Evolutionary conservation across 495 filamentous ascomycete genomes (phyloP).

Genomic region (Echria macrotheca): DNA sequence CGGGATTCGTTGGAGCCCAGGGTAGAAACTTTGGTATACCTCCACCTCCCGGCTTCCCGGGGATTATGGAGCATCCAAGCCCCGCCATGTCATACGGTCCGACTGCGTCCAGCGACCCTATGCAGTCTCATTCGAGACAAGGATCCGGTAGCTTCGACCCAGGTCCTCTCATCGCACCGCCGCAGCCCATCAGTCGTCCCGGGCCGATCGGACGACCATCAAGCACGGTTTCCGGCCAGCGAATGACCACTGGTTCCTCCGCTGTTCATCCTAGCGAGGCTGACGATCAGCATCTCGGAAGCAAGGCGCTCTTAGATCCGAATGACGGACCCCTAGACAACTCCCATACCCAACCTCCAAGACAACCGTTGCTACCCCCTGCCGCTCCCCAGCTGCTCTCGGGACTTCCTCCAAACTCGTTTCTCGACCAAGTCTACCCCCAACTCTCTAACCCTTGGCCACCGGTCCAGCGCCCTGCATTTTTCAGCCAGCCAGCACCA

Average conservation of each 20-base stretch:
- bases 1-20: conserved; percentile 56
- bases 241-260: no score
- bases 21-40: conserved; percentile 61
- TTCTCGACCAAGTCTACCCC: not conserved
- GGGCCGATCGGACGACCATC: conserved; percentile 83
- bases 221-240: conserved; percentile 54
- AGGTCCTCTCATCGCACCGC: conserved; percentile 25
- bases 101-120: no score
- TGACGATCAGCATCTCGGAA: no score
- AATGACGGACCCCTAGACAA: conserved; percentile 18
- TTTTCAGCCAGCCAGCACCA: conserved; percentile 22
- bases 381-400: not conserved
- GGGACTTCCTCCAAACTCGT: not conserved
- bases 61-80: no score
- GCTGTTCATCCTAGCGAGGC: no score
- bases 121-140: conserved; percentile 43
- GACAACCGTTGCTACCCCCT: not conserved
- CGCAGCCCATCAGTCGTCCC: conserved; percentile 70
- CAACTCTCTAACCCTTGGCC: not conserved
- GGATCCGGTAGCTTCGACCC: conserved; percentile 41
- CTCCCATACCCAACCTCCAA: not conserved
- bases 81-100: no score
- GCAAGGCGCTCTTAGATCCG: conserved; percentile 81
- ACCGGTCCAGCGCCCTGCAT: conserved; percentile 5
- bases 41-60: conserved; percentile 51